phyloP scores from a whole-genome alignment of 2,329 filamentous ascomycete genomes.

The Mycocentrospora acerina region DNA sequence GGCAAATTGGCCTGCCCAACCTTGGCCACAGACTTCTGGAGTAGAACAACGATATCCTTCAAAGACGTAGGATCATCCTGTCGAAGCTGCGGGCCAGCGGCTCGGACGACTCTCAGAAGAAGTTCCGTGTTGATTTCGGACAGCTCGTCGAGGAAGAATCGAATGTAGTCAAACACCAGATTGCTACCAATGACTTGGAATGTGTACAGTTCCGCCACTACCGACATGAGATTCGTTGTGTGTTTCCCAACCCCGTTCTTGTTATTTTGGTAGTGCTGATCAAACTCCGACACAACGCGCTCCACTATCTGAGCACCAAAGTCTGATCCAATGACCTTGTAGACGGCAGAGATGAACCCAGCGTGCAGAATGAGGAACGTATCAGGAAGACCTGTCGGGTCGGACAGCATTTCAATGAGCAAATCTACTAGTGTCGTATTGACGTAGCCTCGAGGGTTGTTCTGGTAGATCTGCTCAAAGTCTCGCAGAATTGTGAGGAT shows the following conservation, averaged over 20 bases:
- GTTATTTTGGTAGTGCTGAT: conserved; percentile 59
- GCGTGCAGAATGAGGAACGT: conserved; percentile 89
- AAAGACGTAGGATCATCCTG: conserved; percentile 85
- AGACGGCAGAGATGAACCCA: conserved; percentile 84
- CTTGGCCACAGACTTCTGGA: conserved; percentile 71
- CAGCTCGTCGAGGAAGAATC: conserved; percentile 71
- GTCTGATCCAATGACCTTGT: conserved; percentile 83
- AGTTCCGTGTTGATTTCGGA: conserved; percentile 88
- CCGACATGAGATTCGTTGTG: conserved; percentile 74
- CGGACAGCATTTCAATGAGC: conserved; percentile 75
- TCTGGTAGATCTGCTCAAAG: conserved; percentile 79
- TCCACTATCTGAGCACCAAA: conserved; percentile 88
- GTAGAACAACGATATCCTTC: conserved; percentile 81
- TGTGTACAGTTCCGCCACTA: conserved; percentile 85
- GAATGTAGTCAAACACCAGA: conserved; percentile 88
- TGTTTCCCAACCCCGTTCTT: conserved; percentile 53
- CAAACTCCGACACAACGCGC: conserved; percentile 73
- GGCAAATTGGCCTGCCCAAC: conserved; percentile 71
- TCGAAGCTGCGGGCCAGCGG: conserved; percentile 75
- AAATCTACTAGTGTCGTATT: conserved; percentile 78
- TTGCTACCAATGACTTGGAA: conserved; percentile 84
- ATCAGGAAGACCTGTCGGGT: conserved; percentile 76
- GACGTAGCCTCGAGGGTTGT: conserved; percentile 83
- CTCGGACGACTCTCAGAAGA: conserved; percentile 78
- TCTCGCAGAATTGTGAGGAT: conserved; percentile 80